These are phyloP conservation scores for Tetrastigma voinierianum DNA, from an alignment of 164 flowering plant genomes.

Conservation along the genomic window DNA sequence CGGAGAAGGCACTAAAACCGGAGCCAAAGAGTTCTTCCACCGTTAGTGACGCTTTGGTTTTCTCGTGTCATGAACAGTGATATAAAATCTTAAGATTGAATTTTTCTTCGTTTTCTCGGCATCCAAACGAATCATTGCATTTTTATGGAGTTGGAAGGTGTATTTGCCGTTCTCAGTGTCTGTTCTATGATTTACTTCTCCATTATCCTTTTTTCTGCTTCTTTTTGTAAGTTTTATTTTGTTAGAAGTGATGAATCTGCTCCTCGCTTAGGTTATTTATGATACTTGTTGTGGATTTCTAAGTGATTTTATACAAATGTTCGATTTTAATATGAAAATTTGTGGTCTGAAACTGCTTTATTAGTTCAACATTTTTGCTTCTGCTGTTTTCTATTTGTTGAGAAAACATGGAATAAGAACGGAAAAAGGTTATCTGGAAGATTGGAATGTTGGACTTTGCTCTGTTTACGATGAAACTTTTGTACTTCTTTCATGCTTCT, in stretches of 20 bases:
- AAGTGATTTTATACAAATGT: neutral
- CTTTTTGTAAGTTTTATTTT: neutral
- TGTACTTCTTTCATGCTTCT: neutral
- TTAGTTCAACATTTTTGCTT: slow-evolving; percentile 2
- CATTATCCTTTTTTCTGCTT: neutral
- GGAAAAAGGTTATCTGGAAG: neutral
- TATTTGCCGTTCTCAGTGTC: neutral
- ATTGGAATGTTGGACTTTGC: neutral
- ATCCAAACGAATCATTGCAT: neutral
- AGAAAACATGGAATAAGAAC: slow-evolving; percentile 1
- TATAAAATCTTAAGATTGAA: too few species aligned
- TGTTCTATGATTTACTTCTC: slow-evolving; percentile 1
- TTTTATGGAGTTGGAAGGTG: neutral
- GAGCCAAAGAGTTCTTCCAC: too few species aligned
- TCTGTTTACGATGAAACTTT: neutral
- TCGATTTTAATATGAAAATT: slow-evolving; percentile 2
- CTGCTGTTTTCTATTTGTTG: neutral
- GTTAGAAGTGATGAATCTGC: neutral
- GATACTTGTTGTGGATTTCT: neutral
- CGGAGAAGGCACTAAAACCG: too few species aligned
- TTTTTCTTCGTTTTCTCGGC: neutral
- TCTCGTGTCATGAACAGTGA: too few species aligned
- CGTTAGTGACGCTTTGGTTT: too few species aligned
- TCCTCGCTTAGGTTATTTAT: neutral
- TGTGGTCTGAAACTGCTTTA: slow-evolving; percentile 6